Evolutionary conservation across 2,329 filamentous ascomycete species (phyloP).

Genomic region (Ceratocystis destructans): DNA sequence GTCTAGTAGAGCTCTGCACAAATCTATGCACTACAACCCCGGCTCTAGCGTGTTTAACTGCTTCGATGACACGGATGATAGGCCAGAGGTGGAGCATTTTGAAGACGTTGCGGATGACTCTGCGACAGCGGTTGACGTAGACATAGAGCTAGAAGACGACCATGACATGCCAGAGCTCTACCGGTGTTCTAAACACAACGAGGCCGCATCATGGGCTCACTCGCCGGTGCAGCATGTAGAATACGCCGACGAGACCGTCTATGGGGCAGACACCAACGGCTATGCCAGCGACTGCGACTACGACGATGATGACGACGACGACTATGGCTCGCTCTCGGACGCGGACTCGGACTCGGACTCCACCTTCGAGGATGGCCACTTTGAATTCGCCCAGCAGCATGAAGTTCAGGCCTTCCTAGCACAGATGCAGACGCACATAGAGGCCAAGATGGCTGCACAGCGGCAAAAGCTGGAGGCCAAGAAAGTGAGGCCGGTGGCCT

Average conservation of each 20-base stretch:
- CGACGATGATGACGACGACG: not conserved
- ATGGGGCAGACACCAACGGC: not conserved
- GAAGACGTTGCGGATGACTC: not conserved
- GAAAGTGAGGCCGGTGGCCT: not conserved
- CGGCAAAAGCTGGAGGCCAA: slow-evolving; percentile 17
- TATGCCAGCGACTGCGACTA: not conserved
- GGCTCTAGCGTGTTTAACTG: not conserved
- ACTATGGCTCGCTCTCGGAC: not conserved
- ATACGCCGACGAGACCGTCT: not conserved
- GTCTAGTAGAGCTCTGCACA: not conserved
- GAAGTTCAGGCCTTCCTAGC: slow-evolving; percentile 15
- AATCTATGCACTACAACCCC: not conserved
- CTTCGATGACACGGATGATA: not conserved
- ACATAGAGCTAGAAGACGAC: not conserved
- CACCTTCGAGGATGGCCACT: not conserved
- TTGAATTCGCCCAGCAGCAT: slow-evolving; percentile 18
- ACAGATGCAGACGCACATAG: slow-evolving; percentile 14
- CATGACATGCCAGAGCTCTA: slow-evolving; percentile 6
- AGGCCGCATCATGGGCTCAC: not conserved
- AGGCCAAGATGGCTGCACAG: slow-evolving; percentile 12
- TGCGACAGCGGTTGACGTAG: not conserved
- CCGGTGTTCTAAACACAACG: slow-evolving; percentile 7
- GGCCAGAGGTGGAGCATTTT: slow-evolving; percentile 10
- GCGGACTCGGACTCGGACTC: not conserved
- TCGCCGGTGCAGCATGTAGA: not conserved